Base-by-base conservation (phyloP, 2,329 filamentous ascomycete species). In the Cercospora sesami region DNA sequence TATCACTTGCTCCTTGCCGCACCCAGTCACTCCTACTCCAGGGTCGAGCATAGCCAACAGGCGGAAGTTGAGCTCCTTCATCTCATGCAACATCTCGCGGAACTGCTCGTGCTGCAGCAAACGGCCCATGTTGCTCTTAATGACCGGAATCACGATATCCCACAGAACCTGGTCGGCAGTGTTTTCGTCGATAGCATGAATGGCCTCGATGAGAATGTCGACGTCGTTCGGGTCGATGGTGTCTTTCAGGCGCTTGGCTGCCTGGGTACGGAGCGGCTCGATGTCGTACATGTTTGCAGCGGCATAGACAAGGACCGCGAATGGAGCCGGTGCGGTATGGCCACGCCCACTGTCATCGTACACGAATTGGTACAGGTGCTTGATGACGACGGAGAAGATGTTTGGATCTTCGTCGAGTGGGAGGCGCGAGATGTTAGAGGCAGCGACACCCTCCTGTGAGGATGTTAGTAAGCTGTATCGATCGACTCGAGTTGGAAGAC, bases 251-350 rank as follows among this genome's bases (percentile, higher is more conserved):
- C 61, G 62, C 12, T 28, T 58, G 5, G 62, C 62, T 48, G 71
- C 71, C 10, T 68, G 51, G 14, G 62, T 45, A 23, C 61, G 60
- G 10, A 81, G 77, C 0, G 76, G 68, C 1, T 75, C 71, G 2
- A 80, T 76, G n/a, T 78, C 72, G 68, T 76, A 81, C 67, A 79
- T 79, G 69, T 80, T 76, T 4, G 79, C 80, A 64, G 80, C 77
- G 55, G 75, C 67, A 73, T 79, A 82, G 16, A 82, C 78, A 63
- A 78, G 78, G 5, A 81, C 67, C 16, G 64, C 60, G 53, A 71
- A 70, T 12, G 63, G 30, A 1, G 65, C 53, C 1, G 57, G 10
- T 14, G 58, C n/a, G 9, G 55, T 30, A 5, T 60, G 4, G 5
- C 55, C 66, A 21, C 67, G 55, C 14, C 73, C 58, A 74, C 74